Conservation (phyloP, 2,329 filamentous ascomycete species). For the Fusarium sp. region DNA sequence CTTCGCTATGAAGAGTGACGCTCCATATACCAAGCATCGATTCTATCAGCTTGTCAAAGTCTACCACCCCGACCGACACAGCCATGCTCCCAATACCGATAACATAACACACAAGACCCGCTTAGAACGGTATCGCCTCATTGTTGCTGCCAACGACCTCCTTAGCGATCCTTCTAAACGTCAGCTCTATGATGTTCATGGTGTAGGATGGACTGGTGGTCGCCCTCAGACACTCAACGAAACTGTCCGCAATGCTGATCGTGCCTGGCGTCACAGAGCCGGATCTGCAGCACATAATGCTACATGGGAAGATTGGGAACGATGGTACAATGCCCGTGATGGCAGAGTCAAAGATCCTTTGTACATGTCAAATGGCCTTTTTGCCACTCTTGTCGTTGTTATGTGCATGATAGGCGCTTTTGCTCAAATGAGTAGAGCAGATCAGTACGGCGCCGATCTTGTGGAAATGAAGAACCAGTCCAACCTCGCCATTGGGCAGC, state of each 20-base stretch:
- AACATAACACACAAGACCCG: conserved; percentile 64
- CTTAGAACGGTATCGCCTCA: conserved; percentile 88
- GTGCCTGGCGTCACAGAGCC: conserved; percentile 57
- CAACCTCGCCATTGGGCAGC: conserved; percentile 69
- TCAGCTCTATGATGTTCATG: conserved; percentile 81
- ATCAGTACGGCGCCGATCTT: conserved; percentile 66
- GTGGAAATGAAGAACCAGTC: conserved; percentile 73
- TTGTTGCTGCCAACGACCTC: conserved; percentile 87
- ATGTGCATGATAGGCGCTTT: conserved; percentile 75
- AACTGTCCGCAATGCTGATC: conserved; percentile 50
- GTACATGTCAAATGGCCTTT: conserved; percentile 81
- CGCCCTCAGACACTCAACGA: conserved; percentile 58
- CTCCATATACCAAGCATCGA: conserved; percentile 79
- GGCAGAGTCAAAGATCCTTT: conserved; percentile 58
- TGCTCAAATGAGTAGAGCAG: conserved; percentile 75
- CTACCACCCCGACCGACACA: conserved; percentile 85
- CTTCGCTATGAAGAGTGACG: conserved; percentile 65
- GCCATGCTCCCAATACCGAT: conserved; percentile 39
- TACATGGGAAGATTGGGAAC: conserved; percentile 98
- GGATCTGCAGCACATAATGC: conserved; percentile 72
- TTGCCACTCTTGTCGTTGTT: conserved; percentile 73
- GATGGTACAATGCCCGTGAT: conserved; percentile 69
- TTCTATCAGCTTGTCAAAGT: conserved; percentile 95
- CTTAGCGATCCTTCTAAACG: conserved; percentile 83
- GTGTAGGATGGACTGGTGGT: conserved; percentile 79